Evolutionary conservation across 257 asterid genomes (phyloP), one percentile per base, ranked within the genome.

Genomic region (Solanum virginianum): DNA sequence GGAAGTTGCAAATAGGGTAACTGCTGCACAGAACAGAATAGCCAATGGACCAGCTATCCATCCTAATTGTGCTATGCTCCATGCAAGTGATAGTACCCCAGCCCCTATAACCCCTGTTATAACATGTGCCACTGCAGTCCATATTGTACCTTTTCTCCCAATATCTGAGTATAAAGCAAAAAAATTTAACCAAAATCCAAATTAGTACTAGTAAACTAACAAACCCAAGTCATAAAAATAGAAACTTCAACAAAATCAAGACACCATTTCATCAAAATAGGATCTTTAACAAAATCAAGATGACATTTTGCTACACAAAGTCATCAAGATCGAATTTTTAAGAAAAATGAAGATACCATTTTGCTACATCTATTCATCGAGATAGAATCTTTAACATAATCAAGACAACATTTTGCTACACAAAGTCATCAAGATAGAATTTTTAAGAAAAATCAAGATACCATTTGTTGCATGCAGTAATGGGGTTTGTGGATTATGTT

Each of bases 101-200:
- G 98, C 90, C 29, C 98, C 98, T 54, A 94, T 92, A 10, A 91
- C 96, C 9, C 92, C 97, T 15, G 96, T 90, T 56, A 94, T 90
- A 57, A 92, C 89, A 86, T 93, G 97, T 16, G 97, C 97, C 87
- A 85, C 86, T 20, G 97, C 97, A 39, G 94, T 92, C 98, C 96
- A 93, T 88, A 22, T 45, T 71, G 89, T 90, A 41, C 98, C 97
- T 89, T 86, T 43, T 74, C 81, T 84, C 62, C 47, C 77, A 43
- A 4, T 51, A 51, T 26, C 63, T 22, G 81, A 74, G 81, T 74
- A 74, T 13, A 22, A 41, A 51, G 51, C 60, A 26, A 22, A 24
- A 69, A 17, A 14, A 77, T 51, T 49, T 10, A 77, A 26, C 62
- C 63, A 77, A 36, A 49, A 15, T 24, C 62, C 22, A 77, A 77